Evolutionary conservation across 352 stramenopile species (phyloP), one percentile per base, ranked within the genome.

Genomic region (Phytopythium litorale): DNA sequence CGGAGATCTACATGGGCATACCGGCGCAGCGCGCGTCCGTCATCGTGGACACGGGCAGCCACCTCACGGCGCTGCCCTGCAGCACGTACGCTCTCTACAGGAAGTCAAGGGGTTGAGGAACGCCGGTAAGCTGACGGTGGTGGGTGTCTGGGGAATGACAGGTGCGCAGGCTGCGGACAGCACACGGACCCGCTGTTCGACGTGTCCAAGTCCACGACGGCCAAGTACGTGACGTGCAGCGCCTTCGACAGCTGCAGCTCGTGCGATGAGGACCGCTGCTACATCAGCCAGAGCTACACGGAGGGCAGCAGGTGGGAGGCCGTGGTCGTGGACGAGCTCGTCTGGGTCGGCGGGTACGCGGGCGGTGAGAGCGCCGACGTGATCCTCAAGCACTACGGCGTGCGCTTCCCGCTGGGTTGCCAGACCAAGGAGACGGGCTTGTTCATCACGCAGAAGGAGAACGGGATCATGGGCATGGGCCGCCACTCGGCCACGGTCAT

Each of bases 401-500:
- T 93, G 63, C 82, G 73, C 9, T 92, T 92, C 60, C 83, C 81
- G 2, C 64, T 95, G 16, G 87, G 87, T 3, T 95, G 87, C 38
- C 87, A 95, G 61, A 89, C 80, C 28, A 84, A 87, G 35, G 87
- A 95, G 56, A 95, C 86, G 15, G 86, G 86, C 12, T 67, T 94
- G 4, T 95, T 95, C 57, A 84, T 95, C 62, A 88, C 78, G 0
- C 89, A 97, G 54, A 88, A 91, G 35, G 87, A 92, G 64, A 94
- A 97, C 61, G 89, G 89, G 2, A 97, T 97, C 61, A 97, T 97
- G 84, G 89, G 89, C 6, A 71, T 97, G 33, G 84, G 84, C 2
- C 81, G 81, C 9, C 71, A 91, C 56, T 65, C 67, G 18, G 67
- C 75, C 12, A 94, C 85, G 1, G 62, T 96, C 38, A 70, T 95